Evolutionary conservation across 345 rosid genomes (phyloP).

Genomic region (Noccaea caerulescens): DNA sequence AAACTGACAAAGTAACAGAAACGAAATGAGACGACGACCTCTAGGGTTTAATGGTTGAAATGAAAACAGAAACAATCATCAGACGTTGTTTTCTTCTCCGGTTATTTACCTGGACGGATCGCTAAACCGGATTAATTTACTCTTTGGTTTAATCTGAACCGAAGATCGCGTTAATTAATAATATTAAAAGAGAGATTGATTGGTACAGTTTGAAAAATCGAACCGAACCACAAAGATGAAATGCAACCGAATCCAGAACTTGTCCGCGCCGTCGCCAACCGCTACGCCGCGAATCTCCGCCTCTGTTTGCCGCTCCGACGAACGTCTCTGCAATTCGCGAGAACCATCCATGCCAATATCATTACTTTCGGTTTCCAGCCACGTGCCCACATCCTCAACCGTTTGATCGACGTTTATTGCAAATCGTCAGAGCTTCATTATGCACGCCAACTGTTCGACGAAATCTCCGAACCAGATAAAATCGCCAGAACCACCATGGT

Average conservation of each 20-base stretch:
- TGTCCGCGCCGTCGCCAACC: conserved; percentile 41
- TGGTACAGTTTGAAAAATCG: conserved; percentile 8
- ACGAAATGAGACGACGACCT: not conserved
- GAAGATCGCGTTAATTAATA: not conserved
- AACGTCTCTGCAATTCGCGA: conserved; percentile 40
- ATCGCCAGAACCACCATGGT: conserved; percentile 51
- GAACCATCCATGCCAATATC: conserved; percentile 42
- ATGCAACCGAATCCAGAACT: conserved; percentile 45
- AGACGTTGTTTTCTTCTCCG: conserved; percentile 24
- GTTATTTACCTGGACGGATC: not conserved
- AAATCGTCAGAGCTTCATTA: conserved; percentile 40
- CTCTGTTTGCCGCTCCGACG: conserved; percentile 42
- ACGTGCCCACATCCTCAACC: conserved; percentile 45
- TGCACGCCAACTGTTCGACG: conserved; percentile 47
- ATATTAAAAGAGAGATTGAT: not conserved
- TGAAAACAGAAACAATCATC: not conserved
- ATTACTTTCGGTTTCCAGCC: conserved; percentile 44
- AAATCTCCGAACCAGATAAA: conserved; percentile 40
- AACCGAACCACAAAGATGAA: conserved; percentile 40
- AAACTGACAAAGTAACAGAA: conserved; percentile 24
- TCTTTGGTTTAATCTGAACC: conserved; percentile 1
- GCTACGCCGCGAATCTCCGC: conserved; percentile 44
- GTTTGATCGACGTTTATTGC: conserved; percentile 44
- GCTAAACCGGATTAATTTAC: conserved; percentile 10
- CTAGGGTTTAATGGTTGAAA: conserved; percentile 39